Base-by-base conservation (phyloP, 306 rosid species). In the Parietaria judaica region DNA sequence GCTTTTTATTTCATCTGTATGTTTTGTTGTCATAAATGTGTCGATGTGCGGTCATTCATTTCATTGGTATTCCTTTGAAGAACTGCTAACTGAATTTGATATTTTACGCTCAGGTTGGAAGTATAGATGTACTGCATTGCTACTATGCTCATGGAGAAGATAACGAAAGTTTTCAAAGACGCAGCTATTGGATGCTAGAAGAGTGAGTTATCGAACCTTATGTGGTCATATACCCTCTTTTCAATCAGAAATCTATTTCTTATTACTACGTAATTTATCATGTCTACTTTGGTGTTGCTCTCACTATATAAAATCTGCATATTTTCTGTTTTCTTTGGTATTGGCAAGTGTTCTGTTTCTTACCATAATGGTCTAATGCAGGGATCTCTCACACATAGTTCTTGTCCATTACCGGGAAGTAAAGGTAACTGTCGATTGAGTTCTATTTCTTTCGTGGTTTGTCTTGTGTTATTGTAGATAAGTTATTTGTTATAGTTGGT, bases 81-180 rank as follows among this genome's bases (percentile, higher is more conserved):
- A 23, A 23, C 31, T 23, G 31, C 31, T 23, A 23, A 23, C 31
- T 23, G 31, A 23, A 23, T 23, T 23, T 53, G 53, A 58, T 37
- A 52, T 16, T 31, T 43, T 66, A 58, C 59, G 81, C 61, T 71
- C 73, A 89, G 97, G 89, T 75, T 57, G 97, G 89, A 69, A 84
- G 92, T 66, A 72, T 86, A 64, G 95, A 86, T 61, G 92, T 80
- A 48, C 69, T 89, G 80, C 92, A 86, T 65, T 89, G 97, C 76
- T 89, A 89, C 74, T 86, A 86, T 74, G 97, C 97, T 50, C 97
- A 86, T 69, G 97, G 95, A 66, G 92, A 89, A 77, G 92, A 81
- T 52, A 71, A 86, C 41, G 89, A 86, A 80, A 74, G 66, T 65
- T 86, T 86, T 68, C 97, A 84, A 78, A 84, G 97, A 52, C 92